Base-by-base conservation (phyloP, 805 yeast species). In the Saturnispora hagleri region DNA sequence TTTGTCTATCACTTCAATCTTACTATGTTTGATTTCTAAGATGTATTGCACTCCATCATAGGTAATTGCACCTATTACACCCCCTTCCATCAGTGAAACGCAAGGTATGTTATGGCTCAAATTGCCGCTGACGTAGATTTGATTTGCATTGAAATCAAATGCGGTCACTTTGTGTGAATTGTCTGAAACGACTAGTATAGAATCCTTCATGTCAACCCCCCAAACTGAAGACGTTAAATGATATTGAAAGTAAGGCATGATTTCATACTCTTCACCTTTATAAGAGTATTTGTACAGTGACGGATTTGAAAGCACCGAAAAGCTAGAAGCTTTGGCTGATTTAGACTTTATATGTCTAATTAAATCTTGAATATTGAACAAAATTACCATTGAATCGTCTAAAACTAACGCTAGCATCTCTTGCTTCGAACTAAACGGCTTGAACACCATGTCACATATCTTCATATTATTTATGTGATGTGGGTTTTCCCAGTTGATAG, bases 81-180 rank as follows among this genome's bases (percentile, higher is more conserved):
- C 33, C 2, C 13, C 13, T 3, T 40, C 43, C 2, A 40, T 47
- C 3, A 50, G 36, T 18, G 46, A 45, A 24, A 55, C 42, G 51
- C 73, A 78, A 0, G 89, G 80, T 10, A 83, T 71, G 58, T 84
- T 83, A 57, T 80, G 82, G 7, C 71, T 58, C 17, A 83, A 54
- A 43, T 69, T 70, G 40, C 72, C 75, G 1, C 79, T 64, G 34
- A 62, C 10, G 15, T 20, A 15, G 3, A 36, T 20, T 2, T 18
- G 27, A 4, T 34, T 47, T 12, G 35, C 12, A 13, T 27, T 13
- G 12, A 36, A 17, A 18, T 45, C 67, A 50, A 77, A 70, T 5
- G 78, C 53, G 0, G 75, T 68, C 2, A 80, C 64, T 5, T 65
- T 61, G 50, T 73, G 77, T 4, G 79, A 69, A 57, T 83, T 83